Percentiles rank a stretch among this genome's conserved stretches.
These are phyloP conservation scores for Tulasnella sp. DNA, from an alignment of 768 basidiomycete species.

Conservation along the genomic window DNA sequence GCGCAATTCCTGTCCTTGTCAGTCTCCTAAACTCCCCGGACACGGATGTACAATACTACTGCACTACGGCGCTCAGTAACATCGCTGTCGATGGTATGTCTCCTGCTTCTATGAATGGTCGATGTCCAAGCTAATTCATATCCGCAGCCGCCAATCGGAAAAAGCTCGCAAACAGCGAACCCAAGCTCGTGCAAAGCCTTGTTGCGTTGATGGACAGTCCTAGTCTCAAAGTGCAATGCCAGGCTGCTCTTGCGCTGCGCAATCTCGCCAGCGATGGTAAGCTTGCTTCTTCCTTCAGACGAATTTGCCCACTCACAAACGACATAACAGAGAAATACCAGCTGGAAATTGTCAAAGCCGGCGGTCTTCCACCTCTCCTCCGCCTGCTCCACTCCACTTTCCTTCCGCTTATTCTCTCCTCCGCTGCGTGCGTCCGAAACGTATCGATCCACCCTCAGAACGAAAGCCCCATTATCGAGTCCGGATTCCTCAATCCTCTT, in stretches of 20 bases:
- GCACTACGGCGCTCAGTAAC: slow-evolving; percentile 95
- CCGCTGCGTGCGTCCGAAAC: slow-evolving; percentile 97
- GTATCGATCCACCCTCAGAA: slow-evolving; percentile 98
- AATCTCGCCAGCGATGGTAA: slow-evolving; percentile 95
- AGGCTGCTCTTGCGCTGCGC: slow-evolving; percentile 88
- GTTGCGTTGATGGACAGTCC: slow-evolving; percentile 95
- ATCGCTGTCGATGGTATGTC: slow-evolving; percentile 86
- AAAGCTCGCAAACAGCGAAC: slow-evolving; percentile 88
- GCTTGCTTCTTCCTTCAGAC: slow-evolving; percentile 14
- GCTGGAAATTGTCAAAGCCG: slow-evolving; percentile 92
- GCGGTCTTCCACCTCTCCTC: slow-evolving; percentile 82
- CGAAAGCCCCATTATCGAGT: slow-evolving; percentile 98
- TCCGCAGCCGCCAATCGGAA: slow-evolving; percentile 65
- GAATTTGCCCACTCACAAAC: background rate
- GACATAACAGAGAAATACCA: slow-evolving; percentile 80
- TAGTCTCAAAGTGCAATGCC: slow-evolving; percentile 97
- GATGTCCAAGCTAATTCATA: background rate
- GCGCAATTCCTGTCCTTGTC: slow-evolving; percentile 95
- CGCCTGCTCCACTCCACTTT: slow-evolving; percentile 94
- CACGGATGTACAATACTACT: slow-evolving; percentile 99
- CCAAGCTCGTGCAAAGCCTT: slow-evolving; percentile 85
- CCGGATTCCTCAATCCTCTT: slow-evolving; percentile 90
- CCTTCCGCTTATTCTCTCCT: slow-evolving; percentile 93
- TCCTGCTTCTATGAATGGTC: background rate
- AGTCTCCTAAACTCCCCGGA: slow-evolving; percentile 88